A percentile compares a stretch with the other conserved stretches of the same genome.
Evolutionary conservation across 192 early-diverging fungal species (phyloP).

Genomic region (Coemansia sp.): DNA sequence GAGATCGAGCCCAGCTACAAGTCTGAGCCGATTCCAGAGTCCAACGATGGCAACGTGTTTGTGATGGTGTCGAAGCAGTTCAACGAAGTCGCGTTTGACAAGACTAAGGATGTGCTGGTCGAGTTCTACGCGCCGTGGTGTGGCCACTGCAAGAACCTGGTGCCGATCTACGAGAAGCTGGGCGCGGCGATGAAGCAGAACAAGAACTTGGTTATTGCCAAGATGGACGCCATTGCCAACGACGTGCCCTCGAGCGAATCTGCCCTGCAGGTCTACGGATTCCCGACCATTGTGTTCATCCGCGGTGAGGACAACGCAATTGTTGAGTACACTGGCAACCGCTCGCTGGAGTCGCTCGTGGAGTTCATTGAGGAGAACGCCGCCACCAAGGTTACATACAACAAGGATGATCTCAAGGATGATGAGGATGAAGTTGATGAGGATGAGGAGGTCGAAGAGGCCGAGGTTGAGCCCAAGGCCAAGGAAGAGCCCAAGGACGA

Average conservation of each 20-base stretch:
- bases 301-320: conserved; percentile 79
- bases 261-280: conserved; percentile 79
- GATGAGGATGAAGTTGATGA: conserved; percentile 32
- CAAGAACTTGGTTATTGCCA: conserved; percentile 76
- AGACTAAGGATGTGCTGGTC: conserved; percentile 56
- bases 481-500: conserved; percentile 2
- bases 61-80: conserved; percentile 85
- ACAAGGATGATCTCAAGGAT: conserved; percentile 32
- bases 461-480: conserved; percentile 11
- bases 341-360: conserved; percentile 72
- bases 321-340: conserved; percentile 82
- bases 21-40: conserved; percentile 76
- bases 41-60: conserved; percentile 87
- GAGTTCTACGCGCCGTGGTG: conserved; percentile 95
- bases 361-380: conserved; percentile 79
- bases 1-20: conserved; percentile 77
- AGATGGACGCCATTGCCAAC: conserved; percentile 94
- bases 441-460: conserved; percentile 26
- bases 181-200: conserved; percentile 60
- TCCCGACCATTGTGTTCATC: conserved; percentile 93
- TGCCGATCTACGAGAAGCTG: conserved; percentile 77
- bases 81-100: conserved; percentile 18
- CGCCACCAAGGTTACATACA: conserved; percentile 54
- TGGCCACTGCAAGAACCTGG: conserved; percentile 87
- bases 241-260: conserved; percentile 72